These are phyloP conservation scores for Fraxinus anomala DNA, from an alignment of 257 asterid species.

Conservation along the genomic window DNA sequence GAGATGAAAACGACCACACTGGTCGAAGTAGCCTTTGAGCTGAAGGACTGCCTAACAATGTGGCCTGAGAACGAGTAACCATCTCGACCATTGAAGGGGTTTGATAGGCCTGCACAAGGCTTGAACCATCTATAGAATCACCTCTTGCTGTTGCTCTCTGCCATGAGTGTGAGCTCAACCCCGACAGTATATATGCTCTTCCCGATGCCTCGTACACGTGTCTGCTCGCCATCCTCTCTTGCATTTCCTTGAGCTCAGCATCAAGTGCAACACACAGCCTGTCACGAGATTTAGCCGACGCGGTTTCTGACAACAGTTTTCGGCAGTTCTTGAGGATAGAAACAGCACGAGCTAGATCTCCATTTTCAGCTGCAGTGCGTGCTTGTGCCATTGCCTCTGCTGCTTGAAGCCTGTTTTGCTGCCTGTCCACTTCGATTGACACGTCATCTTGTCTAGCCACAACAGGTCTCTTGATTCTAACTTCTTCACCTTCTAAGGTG, in stretches of 20 bases:
- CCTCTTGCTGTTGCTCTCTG: slow-evolving; percentile 99
- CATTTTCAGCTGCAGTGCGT: slow-evolving; percentile 70
- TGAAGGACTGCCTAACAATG: slow-evolving; percentile 56
- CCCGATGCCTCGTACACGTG: slow-evolving; percentile 95
- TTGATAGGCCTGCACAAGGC: slow-evolving; percentile 78
- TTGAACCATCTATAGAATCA: slow-evolving; percentile 76
- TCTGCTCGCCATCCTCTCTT: slow-evolving; percentile 84
- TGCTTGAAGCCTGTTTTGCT: slow-evolving; percentile 72
- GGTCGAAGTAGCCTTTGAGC: slow-evolving; percentile 67
- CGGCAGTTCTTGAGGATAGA: slow-evolving; percentile 69
- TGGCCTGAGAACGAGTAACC: slow-evolving; percentile 89
- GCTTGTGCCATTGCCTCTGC: slow-evolving; percentile 92
- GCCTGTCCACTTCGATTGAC: slow-evolving; percentile 91
- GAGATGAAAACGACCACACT: slow-evolving; percentile 54
- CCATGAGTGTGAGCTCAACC: slow-evolving; percentile 98
- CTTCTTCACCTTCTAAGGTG: slow-evolving; percentile 49
- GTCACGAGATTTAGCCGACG: slow-evolving; percentile 64
- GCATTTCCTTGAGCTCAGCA: slow-evolving; percentile 97
- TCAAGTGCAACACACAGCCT: slow-evolving; percentile 72
- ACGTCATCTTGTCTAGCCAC: slow-evolving; percentile 36
- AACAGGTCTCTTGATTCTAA: slow-evolving; percentile 59
- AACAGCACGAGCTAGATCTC: slow-evolving; percentile 66
- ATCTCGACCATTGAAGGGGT: slow-evolving; percentile 94
- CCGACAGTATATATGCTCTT: slow-evolving; percentile 84
- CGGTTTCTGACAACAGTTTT: slow-evolving; percentile 52